Evolutionary conservation across 75 land plant species (phyloP).

Genomic region (Cryptomeria japonica): DNA sequence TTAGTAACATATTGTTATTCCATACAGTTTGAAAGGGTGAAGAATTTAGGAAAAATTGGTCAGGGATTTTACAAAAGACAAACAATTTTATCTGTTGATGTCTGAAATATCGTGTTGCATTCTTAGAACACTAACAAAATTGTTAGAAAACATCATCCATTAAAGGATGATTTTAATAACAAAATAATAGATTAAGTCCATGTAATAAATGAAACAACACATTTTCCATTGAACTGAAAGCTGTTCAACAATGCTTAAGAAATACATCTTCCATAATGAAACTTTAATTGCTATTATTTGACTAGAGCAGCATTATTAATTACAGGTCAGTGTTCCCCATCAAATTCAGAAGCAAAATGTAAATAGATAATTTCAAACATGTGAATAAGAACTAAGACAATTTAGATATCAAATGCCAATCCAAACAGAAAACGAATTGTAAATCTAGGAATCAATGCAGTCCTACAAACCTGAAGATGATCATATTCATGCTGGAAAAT

Average conservation of each 20-base stretch:
- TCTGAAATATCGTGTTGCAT: not conserved
- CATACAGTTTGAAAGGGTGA: too few relatives aligned
- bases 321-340: not conserved
- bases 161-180: not conserved
- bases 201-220: not conserved
- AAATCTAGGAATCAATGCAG: not conserved
- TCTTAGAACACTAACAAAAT: not conserved
- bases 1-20: too few relatives aligned
- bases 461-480: slow-evolving; percentile 78
- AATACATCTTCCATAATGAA: not conserved
- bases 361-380: not conserved
- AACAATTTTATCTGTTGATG: not conserved
- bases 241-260: not conserved
- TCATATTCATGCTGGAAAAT: slow-evolving; percentile 99
- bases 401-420: not conserved
- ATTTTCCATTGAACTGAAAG: not conserved
- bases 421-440: not conserved
- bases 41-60: too few relatives aligned
- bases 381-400: not conserved
- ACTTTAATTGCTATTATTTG: not conserved
- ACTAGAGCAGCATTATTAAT: not conserved
- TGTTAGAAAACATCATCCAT: not conserved
- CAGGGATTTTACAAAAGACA: not conserved
- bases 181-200: not conserved
- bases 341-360: not conserved